Base-by-base conservation (phyloP, 2,329 filamentous ascomycete species). In the Trichoderma polysporum region DNA sequence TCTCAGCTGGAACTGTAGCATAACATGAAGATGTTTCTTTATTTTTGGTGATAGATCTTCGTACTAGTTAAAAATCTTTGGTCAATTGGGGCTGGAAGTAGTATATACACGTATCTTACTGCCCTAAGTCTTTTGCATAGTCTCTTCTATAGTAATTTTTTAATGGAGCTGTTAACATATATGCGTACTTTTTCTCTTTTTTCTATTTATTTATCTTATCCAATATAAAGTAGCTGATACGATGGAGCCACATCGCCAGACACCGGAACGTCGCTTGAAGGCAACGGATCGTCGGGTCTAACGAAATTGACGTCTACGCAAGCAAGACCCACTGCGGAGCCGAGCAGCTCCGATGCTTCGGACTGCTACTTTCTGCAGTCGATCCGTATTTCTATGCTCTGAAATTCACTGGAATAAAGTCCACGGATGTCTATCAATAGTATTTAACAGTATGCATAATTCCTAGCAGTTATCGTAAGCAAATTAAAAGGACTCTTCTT, bases 291-390 rank as follows among this genome's bases (percentile, higher is more conserved):
- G 35, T 62, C 59, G 45, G 59, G 10, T 12, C 9, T 0, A 31
- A 15, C n/a, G 49, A 62, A 62, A 62, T 62, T 39, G 19, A 12
- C 27, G 25, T 50, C 45, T 45, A 50, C 47, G 47, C 59, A 62
- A 62, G 59, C 59, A 22, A 7, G 22, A 17, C 47, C 59, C 59
- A 41, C 59, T 62, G 59, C 59, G 49, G 49, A 62, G 49, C 59
- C 49, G 49, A 53, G 59, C 59, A 22, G 22, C 59, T 31, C 59
- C 59, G 49, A 33, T 53, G 2, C 9, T 41, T 53, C 49, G 49
- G 59, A 25, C 27, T 31, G 50, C 27, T 25, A 13, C 1, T 5
- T n/a, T 31, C n/a, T n/a, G n/a, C n/a, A n/a, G n/a, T n/a, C n/a
- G n/a, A n/a, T n/a, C 31, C 50, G 7, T 50, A 22, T 19, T 25